A percentile compares a stretch with the other conserved stretches of the same genome.
Conservation (phyloP, 176 grass and related monocot species). For the Avena eriantha region DNA sequence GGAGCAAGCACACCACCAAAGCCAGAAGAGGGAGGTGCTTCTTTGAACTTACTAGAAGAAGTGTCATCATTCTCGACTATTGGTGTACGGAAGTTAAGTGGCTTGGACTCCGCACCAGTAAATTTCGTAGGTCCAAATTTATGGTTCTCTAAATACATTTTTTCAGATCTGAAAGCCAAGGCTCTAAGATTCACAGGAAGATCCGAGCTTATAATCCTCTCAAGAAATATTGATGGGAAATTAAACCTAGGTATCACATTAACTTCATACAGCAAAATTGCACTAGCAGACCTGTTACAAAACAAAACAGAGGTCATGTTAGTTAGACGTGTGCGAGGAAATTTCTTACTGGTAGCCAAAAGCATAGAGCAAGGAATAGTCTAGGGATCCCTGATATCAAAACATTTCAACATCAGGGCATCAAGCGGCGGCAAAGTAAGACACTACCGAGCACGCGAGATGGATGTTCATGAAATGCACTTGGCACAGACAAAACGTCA, state of each 20-base stretch:
- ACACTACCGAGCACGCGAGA: background rate
- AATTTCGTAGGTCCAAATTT: conserved; percentile 46
- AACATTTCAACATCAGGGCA: background rate
- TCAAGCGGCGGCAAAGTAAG: background rate
- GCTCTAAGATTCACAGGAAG: conserved; percentile 91
- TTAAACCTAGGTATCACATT: conserved; percentile 93
- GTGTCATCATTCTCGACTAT: conserved; percentile 39
- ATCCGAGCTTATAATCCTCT: conserved; percentile 91
- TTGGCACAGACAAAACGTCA: conserved; percentile 3
- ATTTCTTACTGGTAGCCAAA: background rate
- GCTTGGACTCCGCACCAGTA: conserved; percentile 31
- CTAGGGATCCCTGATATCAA: background rate
- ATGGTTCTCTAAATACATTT: conserved; percentile 67
- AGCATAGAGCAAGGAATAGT: background rate
- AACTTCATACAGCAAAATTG: conserved; percentile 83
- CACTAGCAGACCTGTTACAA: conserved; percentile 62
- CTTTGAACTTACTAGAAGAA: conserved; percentile 55
- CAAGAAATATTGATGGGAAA: conserved; percentile 94
- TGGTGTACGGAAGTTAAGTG: conserved; percentile 33
- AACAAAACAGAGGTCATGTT: conserved; percentile 20
- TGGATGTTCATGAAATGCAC: background rate
- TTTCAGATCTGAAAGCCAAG: conserved; percentile 79
- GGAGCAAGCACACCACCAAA: conserved; percentile 47
- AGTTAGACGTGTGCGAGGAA: background rate
- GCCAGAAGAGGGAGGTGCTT: conserved; percentile 39